Evolutionary conservation across 495 filamentous ascomycete species (phyloP).

Genomic region (Amphirosellinia nigrospora): DNA sequence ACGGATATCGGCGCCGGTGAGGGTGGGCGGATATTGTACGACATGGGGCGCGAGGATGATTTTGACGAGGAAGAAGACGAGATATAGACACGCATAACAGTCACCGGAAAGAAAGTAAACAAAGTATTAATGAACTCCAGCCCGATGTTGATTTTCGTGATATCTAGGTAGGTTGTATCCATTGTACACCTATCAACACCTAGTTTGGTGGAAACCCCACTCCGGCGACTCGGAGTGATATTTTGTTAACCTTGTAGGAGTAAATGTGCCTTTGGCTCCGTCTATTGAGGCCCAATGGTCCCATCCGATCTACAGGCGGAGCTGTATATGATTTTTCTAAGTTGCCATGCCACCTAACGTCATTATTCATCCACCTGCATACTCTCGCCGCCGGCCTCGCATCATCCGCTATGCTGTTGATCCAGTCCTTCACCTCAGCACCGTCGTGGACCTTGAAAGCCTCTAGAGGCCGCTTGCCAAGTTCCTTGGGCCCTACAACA

Average conservation of each 20-base stretch:
- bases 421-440: constrained; percentile 78
- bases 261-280: neutral
- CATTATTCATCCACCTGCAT: constrained; percentile 80
- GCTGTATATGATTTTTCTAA: neutral
- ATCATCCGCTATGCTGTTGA: constrained; percentile 69
- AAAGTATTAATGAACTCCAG: neutral
- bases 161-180: constrained; percentile 24
- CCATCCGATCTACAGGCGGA: constrained; percentile 7
- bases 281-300: constrained; percentile 4
- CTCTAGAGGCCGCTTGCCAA: constrained; percentile 65
- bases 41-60: constrained; percentile 96
- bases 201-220: neutral
- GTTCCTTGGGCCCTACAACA: constrained; percentile 71
- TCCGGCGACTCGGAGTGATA: neutral
- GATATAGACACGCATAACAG: constrained; percentile 65
- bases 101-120: neutral
- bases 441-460: constrained; percentile 94
- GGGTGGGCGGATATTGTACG: constrained; percentile 90
- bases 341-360: neutral
- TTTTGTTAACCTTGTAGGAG: neutral
- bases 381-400: constrained; percentile 60
- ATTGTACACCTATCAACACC: constrained; percentile 17
- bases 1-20: constrained; percentile 75
- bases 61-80: constrained; percentile 99
- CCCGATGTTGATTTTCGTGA: constrained; percentile 15